phyloP scores from a whole-genome alignment of 2,329 filamentous ascomycete species.

The Clonostachys byssicola region DNA sequence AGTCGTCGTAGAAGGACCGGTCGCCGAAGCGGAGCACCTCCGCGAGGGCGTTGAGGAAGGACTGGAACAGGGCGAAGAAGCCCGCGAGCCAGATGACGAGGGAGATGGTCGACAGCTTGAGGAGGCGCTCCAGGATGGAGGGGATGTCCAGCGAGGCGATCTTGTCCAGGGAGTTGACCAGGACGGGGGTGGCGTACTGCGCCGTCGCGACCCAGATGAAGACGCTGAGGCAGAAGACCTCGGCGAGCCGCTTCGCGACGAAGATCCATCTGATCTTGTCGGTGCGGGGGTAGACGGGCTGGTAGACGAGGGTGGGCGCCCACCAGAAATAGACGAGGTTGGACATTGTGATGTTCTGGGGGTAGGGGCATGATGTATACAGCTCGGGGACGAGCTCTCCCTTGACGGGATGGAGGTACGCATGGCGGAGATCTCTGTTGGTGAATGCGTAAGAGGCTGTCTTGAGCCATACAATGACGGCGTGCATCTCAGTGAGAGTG shows the following conservation, averaged over 20 bases:
- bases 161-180: conserved; percentile 86
- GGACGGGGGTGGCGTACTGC: conserved; percentile 87
- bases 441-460: conserved; percentile 94
- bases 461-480: conserved; percentile 94
- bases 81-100: conserved; percentile 96
- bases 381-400: conserved; percentile 73
- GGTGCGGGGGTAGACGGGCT: conserved; percentile 91
- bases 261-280: conserved; percentile 81
- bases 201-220: conserved; percentile 95
- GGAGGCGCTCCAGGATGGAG: conserved; percentile 80
- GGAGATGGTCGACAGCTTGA: conserved; percentile 94
- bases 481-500: conserved; percentile 84
- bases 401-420: conserved; percentile 72
- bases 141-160: conserved; percentile 76
- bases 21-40: conserved; percentile 90
- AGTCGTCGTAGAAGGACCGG: conserved; percentile 91
- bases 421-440: conserved; percentile 90
- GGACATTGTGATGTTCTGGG: conserved; percentile 79
- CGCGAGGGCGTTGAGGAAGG: conserved; percentile 83
- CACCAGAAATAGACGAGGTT: conserved; percentile 98
- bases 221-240: conserved; percentile 72
- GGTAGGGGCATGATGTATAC: conserved; percentile 82
- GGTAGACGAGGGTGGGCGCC: conserved; percentile 93
- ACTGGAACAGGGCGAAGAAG: conserved; percentile 96
- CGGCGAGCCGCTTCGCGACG: conserved; percentile 75